These are phyloP conservation scores for Coprinellus aureogranulatus DNA, from an alignment of 768 basidiomycete species.

Conservation along the genomic window DNA sequence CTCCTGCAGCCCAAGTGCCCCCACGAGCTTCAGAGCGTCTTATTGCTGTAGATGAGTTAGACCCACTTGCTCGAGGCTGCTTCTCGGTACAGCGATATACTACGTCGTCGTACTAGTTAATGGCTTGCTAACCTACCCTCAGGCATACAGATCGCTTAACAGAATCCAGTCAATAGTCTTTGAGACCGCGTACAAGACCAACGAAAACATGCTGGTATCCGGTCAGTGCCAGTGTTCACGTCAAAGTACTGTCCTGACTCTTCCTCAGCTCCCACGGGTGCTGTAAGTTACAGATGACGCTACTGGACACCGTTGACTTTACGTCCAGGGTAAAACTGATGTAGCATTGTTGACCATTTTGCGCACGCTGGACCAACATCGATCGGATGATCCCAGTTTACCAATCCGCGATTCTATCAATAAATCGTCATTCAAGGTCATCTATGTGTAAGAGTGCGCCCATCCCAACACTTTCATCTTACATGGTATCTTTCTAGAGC, in stretches of 20 bases:
- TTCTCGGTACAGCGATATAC: slow-evolving; percentile 60
- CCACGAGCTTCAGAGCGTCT: slow-evolving; percentile 69
- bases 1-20: slow-evolving; percentile 78
- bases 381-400: slow-evolving; percentile 15
- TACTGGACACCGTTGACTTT: slow-evolving; percentile 10
- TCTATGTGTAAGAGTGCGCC: slow-evolving; percentile 76
- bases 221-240: slow-evolving; percentile 44
- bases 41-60: slow-evolving; percentile 69
- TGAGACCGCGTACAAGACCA: slow-evolving; percentile 88
- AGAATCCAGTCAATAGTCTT: slow-evolving; percentile 95
- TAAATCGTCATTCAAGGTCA: slow-evolving; percentile 81
- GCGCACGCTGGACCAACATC: slow-evolving; percentile 78
- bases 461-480: too few species aligned
- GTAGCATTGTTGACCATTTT: slow-evolving; percentile 93
- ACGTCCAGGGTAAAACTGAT: slow-evolving; percentile 93
- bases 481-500: slow-evolving; percentile 49
- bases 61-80: slow-evolving; percentile 72
- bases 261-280: slow-evolving; percentile 87
- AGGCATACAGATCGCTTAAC: slow-evolving; percentile 88
- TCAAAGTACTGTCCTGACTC: not conserved
- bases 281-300: slow-evolving; percentile 54
- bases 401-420: slow-evolving; percentile 43
- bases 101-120: not conserved
- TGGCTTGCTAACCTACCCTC: too few species aligned
- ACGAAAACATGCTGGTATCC: slow-evolving; percentile 94